Evolutionary conservation across 768 basidiomycete genomes (phyloP), one percentile per base, ranked within the genome.

Genomic region (Tulasnella sp.): DNA sequence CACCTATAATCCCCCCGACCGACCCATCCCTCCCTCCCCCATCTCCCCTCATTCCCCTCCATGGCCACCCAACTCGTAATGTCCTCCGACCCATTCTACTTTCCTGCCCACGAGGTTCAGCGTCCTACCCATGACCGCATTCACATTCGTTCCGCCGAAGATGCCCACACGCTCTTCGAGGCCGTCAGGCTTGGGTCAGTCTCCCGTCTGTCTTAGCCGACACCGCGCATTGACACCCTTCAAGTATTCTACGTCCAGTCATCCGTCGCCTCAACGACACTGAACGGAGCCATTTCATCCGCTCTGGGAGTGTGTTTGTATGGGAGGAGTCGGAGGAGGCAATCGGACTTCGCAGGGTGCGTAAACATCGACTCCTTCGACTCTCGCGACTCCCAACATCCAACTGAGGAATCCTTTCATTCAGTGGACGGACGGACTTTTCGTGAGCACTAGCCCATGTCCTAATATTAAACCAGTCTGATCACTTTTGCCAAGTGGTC

Each of bases 271-370:
- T 83, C 52, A 81, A 83, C 66, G 81, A 83, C 61, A 70, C 73
- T 49, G 51, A 84, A 64, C 69, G 81, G 53, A 69, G 72, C 5
- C 75, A 66, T 49, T 75, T 73, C 62, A 78, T 84, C 57, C 72
- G 70, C 46, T 77, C 80, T 6, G 82, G 82, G 3, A 75, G 80
- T 3, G 72, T 83, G 27, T 84, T 83, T 64, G 79, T 83, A 42
- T 84, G 82, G 82, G 75, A 80, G 63, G 81, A 84, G 67, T 75
- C 75, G 61, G 80, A 82, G 48, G 79, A 82, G 59, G 81, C 82
- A 48, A 73, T 73, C 49, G 81, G 81, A 9, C 68, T 83, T 49
- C 81, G 80, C 64, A 71, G 82, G 61, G 60, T 58, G 34, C 48
- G 46, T 58, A 31, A 23, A 29, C 17, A 23, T 25, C 27, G 19